These are phyloP conservation scores for Exophiala viscosa DNA, from an alignment of 2,329 filamentous ascomycete species.

Conservation along the genomic window DNA sequence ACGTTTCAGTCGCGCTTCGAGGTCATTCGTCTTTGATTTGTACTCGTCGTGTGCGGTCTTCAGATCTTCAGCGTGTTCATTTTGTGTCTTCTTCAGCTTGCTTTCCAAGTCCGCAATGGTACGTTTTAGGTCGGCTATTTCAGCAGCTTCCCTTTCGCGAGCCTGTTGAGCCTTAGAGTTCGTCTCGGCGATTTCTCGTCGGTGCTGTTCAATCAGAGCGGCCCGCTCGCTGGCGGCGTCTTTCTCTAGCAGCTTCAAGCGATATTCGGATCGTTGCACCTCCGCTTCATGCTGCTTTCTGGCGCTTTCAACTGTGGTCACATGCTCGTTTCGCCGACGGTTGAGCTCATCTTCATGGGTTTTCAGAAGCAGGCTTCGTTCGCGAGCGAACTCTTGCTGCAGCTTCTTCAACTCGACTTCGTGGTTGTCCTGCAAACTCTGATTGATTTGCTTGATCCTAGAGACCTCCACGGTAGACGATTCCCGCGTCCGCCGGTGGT, in stretches of 20 bases:
- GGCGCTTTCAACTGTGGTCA: conserved; percentile 42
- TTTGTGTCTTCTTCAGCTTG: conserved; percentile 51
- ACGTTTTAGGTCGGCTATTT: conserved; percentile 60
- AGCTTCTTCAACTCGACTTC: conserved; percentile 60
- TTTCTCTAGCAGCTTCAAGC: conserved; percentile 38
- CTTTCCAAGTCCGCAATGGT: conserved; percentile 58
- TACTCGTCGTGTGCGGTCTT: conserved; percentile 54
- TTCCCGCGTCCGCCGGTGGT: conserved; percentile 65
- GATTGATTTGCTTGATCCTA: conserved; percentile 63
- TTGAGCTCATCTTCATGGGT: conserved; percentile 24
- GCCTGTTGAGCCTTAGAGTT: conserved; percentile 38
- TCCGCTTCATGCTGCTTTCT: conserved; percentile 45
- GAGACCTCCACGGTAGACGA: conserved; percentile 52
- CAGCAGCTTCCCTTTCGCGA: conserved; percentile 52
- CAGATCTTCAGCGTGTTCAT: conserved; percentile 58
- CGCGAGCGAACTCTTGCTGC: conserved; percentile 34
- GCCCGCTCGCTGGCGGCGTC: conserved; percentile 19
- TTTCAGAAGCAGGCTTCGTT: conserved; percentile 13
- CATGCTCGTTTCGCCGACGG: conserved; percentile 47
- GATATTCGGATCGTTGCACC: conserved; percentile 46
- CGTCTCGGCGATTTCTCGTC: conserved; percentile 31
- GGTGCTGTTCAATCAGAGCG: conserved; percentile 19
- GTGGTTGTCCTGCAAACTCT: conserved; percentile 67
- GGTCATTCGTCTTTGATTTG: conserved; percentile 38
- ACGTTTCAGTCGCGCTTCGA: conserved; percentile 52